Percentiles rank a stretch among this genome's conserved stretches.
phyloP scores from a whole-genome alignment of 257 asterid genomes.

The Apocynum venetum region DNA sequence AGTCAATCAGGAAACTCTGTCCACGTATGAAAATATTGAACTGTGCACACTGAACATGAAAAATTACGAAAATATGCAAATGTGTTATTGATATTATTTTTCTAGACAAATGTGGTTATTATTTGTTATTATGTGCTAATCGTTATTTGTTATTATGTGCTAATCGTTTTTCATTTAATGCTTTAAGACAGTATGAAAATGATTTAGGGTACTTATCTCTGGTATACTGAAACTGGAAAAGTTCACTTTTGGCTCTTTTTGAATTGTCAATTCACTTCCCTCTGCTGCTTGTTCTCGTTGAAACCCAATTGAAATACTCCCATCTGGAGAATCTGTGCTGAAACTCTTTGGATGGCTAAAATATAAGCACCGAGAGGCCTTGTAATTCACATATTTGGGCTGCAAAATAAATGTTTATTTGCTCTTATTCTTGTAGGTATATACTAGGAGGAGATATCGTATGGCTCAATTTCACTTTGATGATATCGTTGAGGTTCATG shows the following conservation, averaged over 20 bases:
- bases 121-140: not conserved
- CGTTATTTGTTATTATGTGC: not conserved
- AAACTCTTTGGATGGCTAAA: not conserved
- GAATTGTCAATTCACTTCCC: not conserved
- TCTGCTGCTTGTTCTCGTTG: too few relatives aligned
- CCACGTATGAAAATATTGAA: not conserved
- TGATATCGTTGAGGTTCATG: constrained; percentile 47
- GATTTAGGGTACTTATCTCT: not conserved
- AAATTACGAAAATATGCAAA: not conserved
- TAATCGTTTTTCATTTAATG: not conserved
- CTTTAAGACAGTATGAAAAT: not conserved
- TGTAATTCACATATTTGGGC: not conserved
- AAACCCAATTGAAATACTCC: not conserved
- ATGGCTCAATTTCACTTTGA: constrained; percentile 58
- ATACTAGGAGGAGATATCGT: not conserved
- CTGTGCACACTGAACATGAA: not conserved
- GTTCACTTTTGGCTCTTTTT: not conserved
- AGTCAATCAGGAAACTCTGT: not conserved
- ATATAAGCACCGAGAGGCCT: not conserved
- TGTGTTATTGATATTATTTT: not conserved
- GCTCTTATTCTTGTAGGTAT: not conserved
- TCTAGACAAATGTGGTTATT: not conserved
- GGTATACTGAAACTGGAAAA: not conserved
- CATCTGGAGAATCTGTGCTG: not conserved
- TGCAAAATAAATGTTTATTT: not conserved